These are phyloP conservation scores for Blepharisma stoltei DNA, from an alignment of 73 alveolate species.

Conservation along the genomic window DNA sequence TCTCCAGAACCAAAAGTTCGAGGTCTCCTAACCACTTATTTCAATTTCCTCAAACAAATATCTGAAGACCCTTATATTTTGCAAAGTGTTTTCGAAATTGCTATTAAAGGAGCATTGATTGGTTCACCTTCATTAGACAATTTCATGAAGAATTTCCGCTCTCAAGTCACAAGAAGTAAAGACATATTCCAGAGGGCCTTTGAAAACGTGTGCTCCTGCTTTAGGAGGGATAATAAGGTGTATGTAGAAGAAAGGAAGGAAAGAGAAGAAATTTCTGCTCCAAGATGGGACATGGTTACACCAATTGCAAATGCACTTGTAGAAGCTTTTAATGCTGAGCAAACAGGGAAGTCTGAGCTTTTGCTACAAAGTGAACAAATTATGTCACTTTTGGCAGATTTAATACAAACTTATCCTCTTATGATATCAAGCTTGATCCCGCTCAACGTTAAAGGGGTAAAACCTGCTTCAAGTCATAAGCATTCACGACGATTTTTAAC, in stretches of 20 bases:
- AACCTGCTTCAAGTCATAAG: too few relatives aligned
- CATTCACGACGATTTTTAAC: too few relatives aligned
- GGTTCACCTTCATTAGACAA: neutral
- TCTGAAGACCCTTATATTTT: constrained; percentile 25
- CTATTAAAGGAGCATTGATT: neutral
- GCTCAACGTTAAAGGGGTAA: too few relatives aligned
- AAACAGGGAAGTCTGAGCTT: neutral
- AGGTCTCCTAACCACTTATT: neutral
- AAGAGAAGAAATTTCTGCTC: neutral
- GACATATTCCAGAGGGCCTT: neutral
- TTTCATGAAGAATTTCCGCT: neutral
- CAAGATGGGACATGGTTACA: constrained; percentile 7
- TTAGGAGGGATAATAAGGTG: neutral
- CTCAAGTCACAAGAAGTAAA: neutral
- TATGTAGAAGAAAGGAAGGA: neutral
- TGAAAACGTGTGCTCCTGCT: constrained; percentile 2
- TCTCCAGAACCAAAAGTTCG: neutral
- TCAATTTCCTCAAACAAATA: neutral
- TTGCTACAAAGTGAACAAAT: neutral
- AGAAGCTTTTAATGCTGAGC: neutral
- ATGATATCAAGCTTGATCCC: neutral
- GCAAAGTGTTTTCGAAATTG: constrained; percentile 3
- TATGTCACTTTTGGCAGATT: neutral
- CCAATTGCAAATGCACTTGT: neutral
- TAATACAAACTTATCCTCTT: neutral